phyloP scores from a whole-genome alignment of 2,329 filamentous ascomycete genomes.

The Fusarium miscanthi region DNA sequence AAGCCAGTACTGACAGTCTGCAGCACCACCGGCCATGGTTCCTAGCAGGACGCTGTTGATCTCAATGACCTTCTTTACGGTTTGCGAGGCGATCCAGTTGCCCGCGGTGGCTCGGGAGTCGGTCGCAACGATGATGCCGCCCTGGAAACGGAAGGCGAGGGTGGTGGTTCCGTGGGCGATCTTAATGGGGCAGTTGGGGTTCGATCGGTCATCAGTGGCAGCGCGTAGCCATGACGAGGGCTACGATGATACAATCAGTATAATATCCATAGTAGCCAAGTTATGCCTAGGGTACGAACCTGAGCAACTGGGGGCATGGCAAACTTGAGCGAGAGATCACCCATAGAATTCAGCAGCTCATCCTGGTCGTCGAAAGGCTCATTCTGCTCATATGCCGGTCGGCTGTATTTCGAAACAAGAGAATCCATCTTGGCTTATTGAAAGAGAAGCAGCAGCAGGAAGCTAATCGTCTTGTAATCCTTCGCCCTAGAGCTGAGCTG shows the following conservation, averaged over 20 bases:
- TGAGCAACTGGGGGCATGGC: slow-evolving; percentile 92
- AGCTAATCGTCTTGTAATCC: slow-evolving; percentile 17
- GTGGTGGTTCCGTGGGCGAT: slow-evolving; percentile 99
- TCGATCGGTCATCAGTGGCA: slow-evolving; percentile 96
- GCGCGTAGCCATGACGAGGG: slow-evolving; percentile 95
- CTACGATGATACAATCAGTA: slow-evolving; percentile 56
- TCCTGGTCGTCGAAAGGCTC: slow-evolving; percentile 79
- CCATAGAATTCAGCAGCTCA: slow-evolving; percentile 76
- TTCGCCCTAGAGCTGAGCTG: slow-evolving; percentile 22
- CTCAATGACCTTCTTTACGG: slow-evolving; percentile 99
- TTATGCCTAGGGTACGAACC: slow-evolving; percentile 62
- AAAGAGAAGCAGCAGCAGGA: neutral
- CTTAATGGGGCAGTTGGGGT: slow-evolving; percentile 98
- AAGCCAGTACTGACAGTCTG: slow-evolving; percentile 99
- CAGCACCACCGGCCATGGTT: slow-evolving; percentile 98
- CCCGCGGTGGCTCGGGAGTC: slow-evolving; percentile 97
- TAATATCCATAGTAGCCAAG: neutral
- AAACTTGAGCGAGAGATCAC: slow-evolving; percentile 90
- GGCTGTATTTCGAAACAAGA: slow-evolving; percentile 91
- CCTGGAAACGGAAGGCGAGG: slow-evolving; percentile 96
- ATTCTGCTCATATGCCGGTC: slow-evolving; percentile 76
- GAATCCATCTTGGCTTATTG: slow-evolving; percentile 77
- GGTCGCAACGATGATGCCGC: slow-evolving; percentile 97
- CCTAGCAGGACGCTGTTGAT: slow-evolving; percentile 94
- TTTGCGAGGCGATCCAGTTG: slow-evolving; percentile 99